phyloP scores from a whole-genome alignment of 2,329 filamentous ascomycete genomes.

The Colletotrichum sp. region DNA sequence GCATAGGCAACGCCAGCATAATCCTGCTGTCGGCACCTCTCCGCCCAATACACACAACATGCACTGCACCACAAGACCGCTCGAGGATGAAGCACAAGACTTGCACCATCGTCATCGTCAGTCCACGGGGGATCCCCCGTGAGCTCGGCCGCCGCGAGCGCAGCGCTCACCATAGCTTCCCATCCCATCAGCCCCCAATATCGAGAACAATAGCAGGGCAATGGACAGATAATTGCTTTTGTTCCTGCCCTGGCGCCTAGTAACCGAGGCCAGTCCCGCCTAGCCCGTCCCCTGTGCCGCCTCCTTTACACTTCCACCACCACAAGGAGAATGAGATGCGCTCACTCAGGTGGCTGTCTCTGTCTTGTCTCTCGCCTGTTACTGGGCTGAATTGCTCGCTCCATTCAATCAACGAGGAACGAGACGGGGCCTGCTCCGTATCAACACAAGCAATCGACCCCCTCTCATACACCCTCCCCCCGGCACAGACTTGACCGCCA shows the following conservation, averaged over 20 bases:
- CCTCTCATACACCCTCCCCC: neutral
- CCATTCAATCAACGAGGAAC: neutral
- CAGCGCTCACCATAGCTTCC: neutral
- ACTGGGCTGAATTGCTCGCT: neutral
- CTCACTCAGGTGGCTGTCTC: neutral
- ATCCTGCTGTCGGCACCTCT: neutral
- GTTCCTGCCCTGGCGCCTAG: neutral
- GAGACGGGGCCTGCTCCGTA: neutral
- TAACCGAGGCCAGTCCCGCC: neutral
- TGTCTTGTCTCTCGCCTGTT: conserved; percentile 4
- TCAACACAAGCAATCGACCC: neutral
- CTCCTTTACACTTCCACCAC: neutral
- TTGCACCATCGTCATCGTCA: neutral
- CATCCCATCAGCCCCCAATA: neutral
- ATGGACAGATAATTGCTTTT: neutral
- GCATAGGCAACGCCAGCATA: neutral
- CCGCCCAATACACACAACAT: neutral
- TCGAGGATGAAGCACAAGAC: neutral
- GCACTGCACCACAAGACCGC: neutral
- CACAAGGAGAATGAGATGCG: neutral
- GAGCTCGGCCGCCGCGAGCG: neutral
- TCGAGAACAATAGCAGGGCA: neutral
- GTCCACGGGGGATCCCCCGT: neutral
- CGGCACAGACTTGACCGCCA: neutral
- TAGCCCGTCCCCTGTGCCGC: neutral